Conservation (phyloP, 768 basidiomycete species). For the Phlebiopsis gigantea region DNA sequence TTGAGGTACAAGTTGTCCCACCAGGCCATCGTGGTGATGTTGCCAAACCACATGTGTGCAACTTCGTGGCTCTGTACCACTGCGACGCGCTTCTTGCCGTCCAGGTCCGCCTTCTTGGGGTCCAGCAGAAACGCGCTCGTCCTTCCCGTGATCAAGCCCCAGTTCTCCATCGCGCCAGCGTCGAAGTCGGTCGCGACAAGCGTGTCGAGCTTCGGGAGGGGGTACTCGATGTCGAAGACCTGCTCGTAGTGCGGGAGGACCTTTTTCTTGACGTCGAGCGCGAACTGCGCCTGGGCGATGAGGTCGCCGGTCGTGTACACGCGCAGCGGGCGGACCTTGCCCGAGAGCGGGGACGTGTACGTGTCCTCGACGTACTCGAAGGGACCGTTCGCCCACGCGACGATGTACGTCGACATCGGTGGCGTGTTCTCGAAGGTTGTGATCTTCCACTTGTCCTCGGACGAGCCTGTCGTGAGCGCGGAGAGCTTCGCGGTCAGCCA, state of each 20-base stretch:
- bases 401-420: constrained; percentile 83
- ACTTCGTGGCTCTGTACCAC: constrained; percentile 81
- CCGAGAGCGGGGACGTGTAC: constrained; percentile 75
- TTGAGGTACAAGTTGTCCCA: constrained; percentile 84
- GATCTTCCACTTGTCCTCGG: constrained; percentile 64
- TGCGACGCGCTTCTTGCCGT: constrained; percentile 76
- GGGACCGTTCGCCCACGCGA: constrained; percentile 79
- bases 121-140: constrained; percentile 79
- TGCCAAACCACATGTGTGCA: constrained; percentile 85
- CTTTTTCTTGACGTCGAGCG: constrained; percentile 78
- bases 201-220: constrained; percentile 92
- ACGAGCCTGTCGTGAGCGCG: constrained; percentile 30
- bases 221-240: constrained; percentile 88
- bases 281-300: constrained; percentile 80
- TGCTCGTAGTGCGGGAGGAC: constrained; percentile 89
- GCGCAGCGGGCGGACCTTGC: constrained; percentile 74
- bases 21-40: constrained; percentile 93
- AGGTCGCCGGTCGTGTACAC: constrained; percentile 82
- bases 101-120: constrained; percentile 64
- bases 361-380: constrained; percentile 72
- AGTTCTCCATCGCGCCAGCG: constrained; percentile 91
- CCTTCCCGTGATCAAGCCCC: constrained; percentile 89
- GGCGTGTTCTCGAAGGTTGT: constrained; percentile 81
- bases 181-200: constrained; percentile 84
- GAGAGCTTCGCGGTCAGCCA: constrained; percentile 32